Evolutionary conservation across 768 basidiomycete species (phyloP).

Genomic region (Boletus vermiculosoides): DNA sequence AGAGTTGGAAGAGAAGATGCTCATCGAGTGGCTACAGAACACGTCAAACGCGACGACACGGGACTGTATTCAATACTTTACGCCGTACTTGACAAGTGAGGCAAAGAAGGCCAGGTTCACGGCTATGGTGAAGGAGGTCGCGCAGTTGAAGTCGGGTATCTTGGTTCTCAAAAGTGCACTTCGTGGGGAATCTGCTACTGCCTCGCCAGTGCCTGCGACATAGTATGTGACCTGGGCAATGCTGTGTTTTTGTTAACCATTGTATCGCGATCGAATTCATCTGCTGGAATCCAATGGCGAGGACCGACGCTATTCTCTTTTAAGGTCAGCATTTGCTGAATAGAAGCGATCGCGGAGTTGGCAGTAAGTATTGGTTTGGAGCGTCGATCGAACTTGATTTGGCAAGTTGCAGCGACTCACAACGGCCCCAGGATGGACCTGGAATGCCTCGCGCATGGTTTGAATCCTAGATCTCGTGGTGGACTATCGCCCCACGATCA

Average conservation of each 20-base stretch:
- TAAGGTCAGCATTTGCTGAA: not conserved
- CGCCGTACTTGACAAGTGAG: conserved; percentile 66
- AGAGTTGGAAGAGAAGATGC: conserved; percentile 61
- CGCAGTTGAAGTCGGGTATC: conserved; percentile 64
- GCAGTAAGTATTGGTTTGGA: conserved; percentile 17
- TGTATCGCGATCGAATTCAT: conserved; percentile 20
- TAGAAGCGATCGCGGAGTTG: not conserved
- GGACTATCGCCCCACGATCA: conserved; percentile 3
- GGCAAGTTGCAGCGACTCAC: no score
- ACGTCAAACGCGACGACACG: conserved; percentile 70
- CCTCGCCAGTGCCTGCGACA: conserved; percentile 24
- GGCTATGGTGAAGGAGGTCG: conserved; percentile 77
- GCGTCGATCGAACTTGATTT: conserved; percentile 22
- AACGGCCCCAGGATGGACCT: not conserved
- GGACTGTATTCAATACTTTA: conserved; percentile 80
- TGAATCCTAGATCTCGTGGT: conserved; percentile 1
- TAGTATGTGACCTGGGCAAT: conserved; percentile 21
- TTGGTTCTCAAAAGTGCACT: conserved; percentile 53
- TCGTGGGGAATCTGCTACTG: conserved; percentile 30
- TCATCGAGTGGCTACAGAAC: conserved; percentile 74
- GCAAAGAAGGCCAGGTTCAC: conserved; percentile 74
- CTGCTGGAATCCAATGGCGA: conserved; percentile 12
- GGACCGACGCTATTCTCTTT: not conserved
- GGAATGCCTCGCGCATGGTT: not conserved
- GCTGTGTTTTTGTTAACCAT: conserved; percentile 15